Evolutionary conservation across 1,139 yeast species (phyloP).

Genomic region (Meyerozyma carpophila): DNA sequence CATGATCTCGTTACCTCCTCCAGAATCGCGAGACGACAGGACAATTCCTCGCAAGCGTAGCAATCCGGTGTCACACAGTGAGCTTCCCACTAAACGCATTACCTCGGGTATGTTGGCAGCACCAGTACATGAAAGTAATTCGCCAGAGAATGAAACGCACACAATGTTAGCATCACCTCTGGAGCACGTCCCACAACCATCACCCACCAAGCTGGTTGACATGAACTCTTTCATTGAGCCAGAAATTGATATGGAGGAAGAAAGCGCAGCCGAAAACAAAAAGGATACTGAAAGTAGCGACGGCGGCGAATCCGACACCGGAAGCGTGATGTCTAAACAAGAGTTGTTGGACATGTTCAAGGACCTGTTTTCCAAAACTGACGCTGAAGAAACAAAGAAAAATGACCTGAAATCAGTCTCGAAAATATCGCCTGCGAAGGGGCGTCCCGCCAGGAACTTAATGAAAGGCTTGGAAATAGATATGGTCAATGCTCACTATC

Average conservation of each 20-base stretch:
- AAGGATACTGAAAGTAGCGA: background rate
- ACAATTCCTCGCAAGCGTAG: conserved; percentile 24
- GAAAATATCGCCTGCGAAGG: conserved; percentile 3
- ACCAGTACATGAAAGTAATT: conserved; percentile 17
- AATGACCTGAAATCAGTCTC: background rate
- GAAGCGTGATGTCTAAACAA: conserved; percentile 16
- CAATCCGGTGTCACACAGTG: conserved; percentile 8
- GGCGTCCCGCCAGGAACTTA: conserved; percentile 4
- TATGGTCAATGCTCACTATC: conserved; percentile 14
- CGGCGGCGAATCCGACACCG: conserved; percentile 1
- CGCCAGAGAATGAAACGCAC: background rate
- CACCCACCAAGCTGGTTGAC: background rate
- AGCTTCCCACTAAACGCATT: conserved; percentile 41
- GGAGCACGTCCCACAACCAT: background rate
- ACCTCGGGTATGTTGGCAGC: conserved; percentile 61
- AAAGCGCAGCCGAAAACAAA: background rate
- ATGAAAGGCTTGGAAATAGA: conserved; percentile 17
- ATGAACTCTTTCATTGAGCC: background rate
- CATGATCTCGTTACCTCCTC: conserved; percentile 31
- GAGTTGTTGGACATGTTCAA: conserved; percentile 22
- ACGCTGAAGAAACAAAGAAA: conserved; percentile 5
- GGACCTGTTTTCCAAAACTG: conserved; percentile 15
- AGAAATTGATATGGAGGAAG: background rate
- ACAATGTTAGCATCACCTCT: background rate
- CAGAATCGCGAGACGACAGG: conserved; percentile 17